A percentile compares a stretch with the other conserved stretches of the same genome.
Evolutionary conservation across 164 flowering plant genomes (phyloP).

Genomic region (Umbellularia californica): DNA sequence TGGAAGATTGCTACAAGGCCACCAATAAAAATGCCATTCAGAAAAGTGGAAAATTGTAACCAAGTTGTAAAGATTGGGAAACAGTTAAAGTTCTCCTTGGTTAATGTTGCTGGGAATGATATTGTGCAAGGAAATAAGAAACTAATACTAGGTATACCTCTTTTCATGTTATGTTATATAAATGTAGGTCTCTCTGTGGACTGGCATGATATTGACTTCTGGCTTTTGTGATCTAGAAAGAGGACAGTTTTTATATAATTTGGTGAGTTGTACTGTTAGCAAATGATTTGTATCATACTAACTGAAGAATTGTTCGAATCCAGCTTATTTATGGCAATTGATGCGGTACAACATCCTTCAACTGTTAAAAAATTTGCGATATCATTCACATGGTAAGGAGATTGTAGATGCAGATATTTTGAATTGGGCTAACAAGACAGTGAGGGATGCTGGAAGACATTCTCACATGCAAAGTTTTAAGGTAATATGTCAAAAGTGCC

Average conservation of each 20-base stretch:
- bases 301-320: slow-evolving; percentile 4
- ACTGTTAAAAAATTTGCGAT: slow-evolving; percentile 76
- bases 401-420: slow-evolving; percentile 77
- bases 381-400: slow-evolving; percentile 78
- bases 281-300: neutral
- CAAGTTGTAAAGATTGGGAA: slow-evolving; percentile 90
- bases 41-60: slow-evolving; percentile 91
- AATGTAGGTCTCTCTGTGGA: neutral
- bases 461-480: slow-evolving; percentile 70
- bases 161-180: neutral
- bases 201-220: neutral
- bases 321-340: slow-evolving; percentile 93
- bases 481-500: slow-evolving; percentile 33
- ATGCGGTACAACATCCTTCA: slow-evolving; percentile 92
- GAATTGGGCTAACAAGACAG: slow-evolving; percentile 79
- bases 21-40: slow-evolving; percentile 88
- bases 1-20: slow-evolving; percentile 90
- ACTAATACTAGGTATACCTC: slow-evolving; percentile 63
- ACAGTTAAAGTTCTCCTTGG: slow-evolving; percentile 80
- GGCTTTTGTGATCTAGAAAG: neutral
- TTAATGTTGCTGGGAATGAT: slow-evolving; percentile 90
- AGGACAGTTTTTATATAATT: neutral
- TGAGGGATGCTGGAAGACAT: slow-evolving; percentile 54
- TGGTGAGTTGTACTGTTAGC: neutral
- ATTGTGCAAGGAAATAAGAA: slow-evolving; percentile 94